phyloP scores from a whole-genome alignment of 2,329 filamentous ascomycete genomes.

The Beauveria rudraprayagi region DNA sequence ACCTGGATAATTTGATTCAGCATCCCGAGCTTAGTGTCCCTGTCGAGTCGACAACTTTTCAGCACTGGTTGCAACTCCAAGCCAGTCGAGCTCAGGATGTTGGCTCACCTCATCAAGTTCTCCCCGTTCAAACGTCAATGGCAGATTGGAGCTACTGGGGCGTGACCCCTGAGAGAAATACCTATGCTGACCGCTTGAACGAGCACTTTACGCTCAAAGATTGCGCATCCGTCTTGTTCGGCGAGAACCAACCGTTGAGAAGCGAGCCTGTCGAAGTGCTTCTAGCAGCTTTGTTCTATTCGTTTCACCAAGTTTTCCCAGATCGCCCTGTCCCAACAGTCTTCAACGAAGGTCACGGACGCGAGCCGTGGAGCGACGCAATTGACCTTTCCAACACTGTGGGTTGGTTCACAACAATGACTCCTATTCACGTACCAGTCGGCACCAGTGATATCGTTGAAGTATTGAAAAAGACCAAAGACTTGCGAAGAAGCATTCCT shows the following conservation, averaged over 20 bases:
- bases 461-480: constrained; percentile 16
- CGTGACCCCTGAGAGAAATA: neutral
- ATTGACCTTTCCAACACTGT: constrained; percentile 26
- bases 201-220: neutral
- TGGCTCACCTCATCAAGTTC: neutral
- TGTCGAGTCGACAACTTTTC: neutral
- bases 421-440: neutral
- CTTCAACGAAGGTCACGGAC: constrained; percentile 27
- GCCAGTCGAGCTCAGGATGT: neutral
- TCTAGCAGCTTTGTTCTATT: neutral
- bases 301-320: constrained; percentile 15
- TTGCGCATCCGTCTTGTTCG: neutral
- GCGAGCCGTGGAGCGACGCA: constrained; percentile 23
- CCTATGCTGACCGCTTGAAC: neutral
- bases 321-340: constrained; percentile 22
- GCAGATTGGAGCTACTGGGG: neutral
- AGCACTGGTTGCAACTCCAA: neutral
- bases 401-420: constrained; percentile 30
- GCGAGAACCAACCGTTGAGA: constrained; percentile 28
- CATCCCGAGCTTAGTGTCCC: neutral
- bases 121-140: neutral
- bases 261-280: constrained; percentile 30
- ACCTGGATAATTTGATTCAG: neutral
- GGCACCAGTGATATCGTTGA: neutral
- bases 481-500: constrained; percentile 14